Evolutionary conservation across 805 yeast genomes (phyloP).

Genomic region (Diddensiella caesifluorescens): DNA sequence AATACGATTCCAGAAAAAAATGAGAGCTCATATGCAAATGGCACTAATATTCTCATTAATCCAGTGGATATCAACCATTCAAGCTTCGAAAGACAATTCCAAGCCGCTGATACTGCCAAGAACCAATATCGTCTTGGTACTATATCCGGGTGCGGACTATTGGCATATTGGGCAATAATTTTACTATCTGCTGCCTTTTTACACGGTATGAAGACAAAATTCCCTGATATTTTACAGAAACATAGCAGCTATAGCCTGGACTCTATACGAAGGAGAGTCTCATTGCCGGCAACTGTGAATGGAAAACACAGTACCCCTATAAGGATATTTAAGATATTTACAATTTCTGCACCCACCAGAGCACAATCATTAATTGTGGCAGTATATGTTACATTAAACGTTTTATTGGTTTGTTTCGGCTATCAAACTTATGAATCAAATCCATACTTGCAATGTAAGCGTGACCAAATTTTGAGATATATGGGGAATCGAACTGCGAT

Average conservation of each 20-base stretch:
- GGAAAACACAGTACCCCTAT: slow-evolving; percentile 29
- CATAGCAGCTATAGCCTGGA: slow-evolving; percentile 22
- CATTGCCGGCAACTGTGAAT: slow-evolving; percentile 32
- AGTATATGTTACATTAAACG: slow-evolving; percentile 32
- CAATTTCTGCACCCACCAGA: slow-evolving; percentile 37
- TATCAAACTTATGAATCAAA: slow-evolving; percentile 21
- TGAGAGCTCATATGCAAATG: no score
- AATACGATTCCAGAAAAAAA: slow-evolving; percentile 1
- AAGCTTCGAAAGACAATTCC: slow-evolving; percentile 14
- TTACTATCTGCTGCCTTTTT: slow-evolving; percentile 21
- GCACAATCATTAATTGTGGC: slow-evolving; percentile 37
- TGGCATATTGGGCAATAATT: slow-evolving; percentile 32
- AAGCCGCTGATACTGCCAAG: slow-evolving; percentile 25
- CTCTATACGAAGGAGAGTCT: slow-evolving; percentile 25
- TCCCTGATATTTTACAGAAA: slow-evolving; percentile 28
- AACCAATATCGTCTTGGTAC: slow-evolving; percentile 29
- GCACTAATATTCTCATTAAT: slow-evolving; percentile 1
- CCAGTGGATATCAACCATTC: slow-evolving; percentile 10
- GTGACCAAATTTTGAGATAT: slow-evolving; percentile 18
- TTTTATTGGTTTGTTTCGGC: slow-evolving; percentile 23
- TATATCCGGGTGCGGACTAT: slow-evolving; percentile 26
- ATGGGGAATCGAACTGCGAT: slow-evolving; percentile 24
- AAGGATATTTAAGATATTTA: slow-evolving; percentile 14
- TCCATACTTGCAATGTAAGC: slow-evolving; percentile 11
- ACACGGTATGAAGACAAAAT: slow-evolving; percentile 21